Evolutionary conservation across 306 rosid genomes (phyloP).

Genomic region (Dicorynia guianensis): DNA sequence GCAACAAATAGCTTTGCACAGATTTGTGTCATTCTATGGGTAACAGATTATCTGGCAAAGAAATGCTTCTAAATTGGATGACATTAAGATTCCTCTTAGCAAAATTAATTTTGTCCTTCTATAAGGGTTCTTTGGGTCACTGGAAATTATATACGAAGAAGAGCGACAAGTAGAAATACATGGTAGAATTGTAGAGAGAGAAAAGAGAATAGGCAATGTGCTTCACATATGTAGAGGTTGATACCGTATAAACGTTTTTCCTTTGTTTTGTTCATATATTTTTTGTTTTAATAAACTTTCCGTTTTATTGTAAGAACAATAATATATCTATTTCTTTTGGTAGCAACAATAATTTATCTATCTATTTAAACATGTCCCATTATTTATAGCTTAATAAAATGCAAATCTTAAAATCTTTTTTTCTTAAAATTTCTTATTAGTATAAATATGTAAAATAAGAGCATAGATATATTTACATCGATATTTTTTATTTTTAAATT

Average conservation of each 20-base stretch:
- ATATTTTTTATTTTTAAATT: no score
- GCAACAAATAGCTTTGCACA: constrained; percentile 31
- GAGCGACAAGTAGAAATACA: constrained; percentile 11
- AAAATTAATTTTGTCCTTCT: background rate
- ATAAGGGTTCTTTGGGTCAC: background rate
- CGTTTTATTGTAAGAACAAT: background rate
- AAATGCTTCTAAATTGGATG: constrained; percentile 11
- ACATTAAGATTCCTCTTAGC: constrained; percentile 27
- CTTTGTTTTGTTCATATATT: background rate
- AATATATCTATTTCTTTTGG: no score
- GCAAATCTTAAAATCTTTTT: background rate
- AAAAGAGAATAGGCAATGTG: constrained; percentile 19
- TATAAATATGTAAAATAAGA: no score
- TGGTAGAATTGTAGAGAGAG: constrained; percentile 33
- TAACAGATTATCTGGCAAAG: constrained; percentile 35
- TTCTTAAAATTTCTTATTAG: no score
- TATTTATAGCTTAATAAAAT: background rate
- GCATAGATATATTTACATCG: no score
- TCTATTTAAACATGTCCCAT: background rate
- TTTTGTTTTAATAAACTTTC: background rate
- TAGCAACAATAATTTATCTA: background rate
- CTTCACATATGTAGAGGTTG: constrained; percentile 30
- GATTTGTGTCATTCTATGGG: constrained; percentile 46
- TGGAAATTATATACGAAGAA: constrained; percentile 5
- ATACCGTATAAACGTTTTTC: constrained; percentile 19